These are phyloP conservation scores for Apiotrichum laibachii DNA, from an alignment of 1,284 basidiomycete species.

Conservation along the genomic window DNA sequence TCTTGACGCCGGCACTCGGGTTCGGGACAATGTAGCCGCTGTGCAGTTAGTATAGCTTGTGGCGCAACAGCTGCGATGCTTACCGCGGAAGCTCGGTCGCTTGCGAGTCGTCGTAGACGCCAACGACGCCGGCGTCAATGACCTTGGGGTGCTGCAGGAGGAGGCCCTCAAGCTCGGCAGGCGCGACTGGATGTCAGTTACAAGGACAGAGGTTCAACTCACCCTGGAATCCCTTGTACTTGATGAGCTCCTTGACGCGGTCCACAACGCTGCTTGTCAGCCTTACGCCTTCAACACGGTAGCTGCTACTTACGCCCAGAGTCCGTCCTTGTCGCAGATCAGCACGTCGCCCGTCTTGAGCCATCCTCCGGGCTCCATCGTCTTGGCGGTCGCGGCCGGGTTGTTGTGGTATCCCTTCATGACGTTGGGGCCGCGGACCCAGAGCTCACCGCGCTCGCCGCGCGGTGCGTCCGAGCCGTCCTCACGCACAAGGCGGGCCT, in stretches of 20 bases:
- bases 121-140: constrained; percentile 68
- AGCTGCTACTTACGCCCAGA: constrained; percentile 57
- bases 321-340: constrained; percentile 61
- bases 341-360: constrained; percentile 81
- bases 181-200: constrained; percentile 60
- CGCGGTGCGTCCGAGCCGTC: constrained; percentile 52
- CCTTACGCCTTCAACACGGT: constrained; percentile 17
- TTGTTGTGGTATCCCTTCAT: constrained; percentile 75
- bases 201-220: not conserved
- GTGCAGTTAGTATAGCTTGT: not conserved
- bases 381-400: constrained; percentile 61
- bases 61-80: constrained; percentile 52
- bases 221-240: constrained; percentile 59
- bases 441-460: constrained; percentile 72
- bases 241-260: constrained; percentile 73
- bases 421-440: constrained; percentile 70
- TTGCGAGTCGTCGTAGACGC: constrained; percentile 61
- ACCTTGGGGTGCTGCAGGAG: constrained; percentile 69
- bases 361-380: constrained; percentile 66
- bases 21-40: not conserved
- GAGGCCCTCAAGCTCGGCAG: constrained; percentile 74
- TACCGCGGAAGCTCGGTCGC: constrained; percentile 64
- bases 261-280: constrained; percentile 49
- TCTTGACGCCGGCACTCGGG: not conserved
- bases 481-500: constrained; percentile 63